These are phyloP conservation scores for Syncephalastrum racemosum DNA, from an alignment of 371 early-diverging fungal species.

Conservation along the genomic window DNA sequence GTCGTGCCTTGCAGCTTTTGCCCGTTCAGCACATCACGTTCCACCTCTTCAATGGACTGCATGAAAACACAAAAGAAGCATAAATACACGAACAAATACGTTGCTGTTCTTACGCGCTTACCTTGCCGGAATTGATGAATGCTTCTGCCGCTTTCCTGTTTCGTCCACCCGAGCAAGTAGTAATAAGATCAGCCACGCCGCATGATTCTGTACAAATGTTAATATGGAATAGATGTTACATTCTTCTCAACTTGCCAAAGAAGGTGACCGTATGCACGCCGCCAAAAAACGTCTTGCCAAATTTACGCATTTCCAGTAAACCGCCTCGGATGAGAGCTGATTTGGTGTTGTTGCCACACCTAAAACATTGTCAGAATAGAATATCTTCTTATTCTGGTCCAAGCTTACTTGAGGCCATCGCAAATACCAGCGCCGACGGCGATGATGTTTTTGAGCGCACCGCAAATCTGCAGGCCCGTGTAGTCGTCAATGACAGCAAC, in stretches of 20 bases:
- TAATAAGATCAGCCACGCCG: constrained; percentile 89
- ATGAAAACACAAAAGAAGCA: background rate
- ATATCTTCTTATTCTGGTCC: constrained; percentile 53
- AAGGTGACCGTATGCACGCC: constrained; percentile 88
- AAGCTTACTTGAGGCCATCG: constrained; percentile 77
- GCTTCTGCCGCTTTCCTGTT: constrained; percentile 90
- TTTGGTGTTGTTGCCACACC: constrained; percentile 91
- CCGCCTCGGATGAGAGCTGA: constrained; percentile 97
- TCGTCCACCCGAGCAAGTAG: constrained; percentile 93
- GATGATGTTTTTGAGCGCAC: constrained; percentile 97
- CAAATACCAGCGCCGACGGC: constrained; percentile 96
- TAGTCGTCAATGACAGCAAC: constrained; percentile 83
- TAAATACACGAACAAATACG: background rate
- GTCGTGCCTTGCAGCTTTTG: constrained; percentile 97
- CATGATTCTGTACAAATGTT: constrained; percentile 44
- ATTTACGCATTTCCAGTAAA: constrained; percentile 93
- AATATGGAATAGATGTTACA: background rate
- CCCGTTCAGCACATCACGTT: constrained; percentile 87
- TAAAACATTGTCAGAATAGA: background rate
- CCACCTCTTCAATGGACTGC: constrained; percentile 79
- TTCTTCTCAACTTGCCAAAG: constrained; percentile 68
- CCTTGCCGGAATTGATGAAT: constrained; percentile 76
- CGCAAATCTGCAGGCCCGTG: constrained; percentile 94
- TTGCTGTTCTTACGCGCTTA: background rate
- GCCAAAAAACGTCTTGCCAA: constrained; percentile 77